Conservation (phyloP, 1,284 basidiomycete species). For the Wolfiporia cocos region DNA sequence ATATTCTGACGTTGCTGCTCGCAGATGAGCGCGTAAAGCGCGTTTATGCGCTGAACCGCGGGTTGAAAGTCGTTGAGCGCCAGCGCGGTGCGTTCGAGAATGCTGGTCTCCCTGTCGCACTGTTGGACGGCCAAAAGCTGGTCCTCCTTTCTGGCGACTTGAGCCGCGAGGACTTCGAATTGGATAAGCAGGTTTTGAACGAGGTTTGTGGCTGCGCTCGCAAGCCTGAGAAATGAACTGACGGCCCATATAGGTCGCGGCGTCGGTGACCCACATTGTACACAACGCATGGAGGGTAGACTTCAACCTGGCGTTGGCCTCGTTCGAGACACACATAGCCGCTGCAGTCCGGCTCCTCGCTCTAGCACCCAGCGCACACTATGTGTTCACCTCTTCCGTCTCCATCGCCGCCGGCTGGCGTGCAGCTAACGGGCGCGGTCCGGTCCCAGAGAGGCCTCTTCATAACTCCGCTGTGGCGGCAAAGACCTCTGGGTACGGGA, state of each 20-base stretch:
- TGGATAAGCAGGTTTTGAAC: conserved; percentile 20
- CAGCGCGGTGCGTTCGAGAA: conserved; percentile 25
- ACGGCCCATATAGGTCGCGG: conserved; percentile 10
- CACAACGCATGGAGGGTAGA: conserved; percentile 32
- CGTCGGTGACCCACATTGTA: conserved; percentile 24
- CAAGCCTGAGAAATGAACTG: neutral
- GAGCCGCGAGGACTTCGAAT: conserved; percentile 22
- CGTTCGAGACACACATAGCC: conserved; percentile 17
- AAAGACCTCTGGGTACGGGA: conserved; percentile 29
- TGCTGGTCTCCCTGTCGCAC: conserved; percentile 23
- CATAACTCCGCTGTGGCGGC: conserved; percentile 20
- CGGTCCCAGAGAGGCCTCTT: conserved; percentile 13
- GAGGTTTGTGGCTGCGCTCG: conserved; percentile 20
- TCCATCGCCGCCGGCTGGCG: conserved; percentile 9
- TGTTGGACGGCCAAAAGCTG: conserved; percentile 26
- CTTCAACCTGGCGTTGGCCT: conserved; percentile 25
- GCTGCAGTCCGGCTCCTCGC: conserved; percentile 14
- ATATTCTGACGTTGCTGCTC: conserved; percentile 23
- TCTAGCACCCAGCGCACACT: conserved; percentile 21
- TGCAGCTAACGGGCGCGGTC: conserved; percentile 8
- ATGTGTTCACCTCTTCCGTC: conserved; percentile 29
- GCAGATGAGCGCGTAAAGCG: conserved; percentile 12
- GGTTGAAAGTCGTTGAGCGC: conserved; percentile 23
- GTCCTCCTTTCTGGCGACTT: conserved; percentile 29
- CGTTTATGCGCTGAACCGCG: conserved; percentile 28